Conservation (phyloP, 129 eudicot genomes). For the Centella asiatica region DNA sequence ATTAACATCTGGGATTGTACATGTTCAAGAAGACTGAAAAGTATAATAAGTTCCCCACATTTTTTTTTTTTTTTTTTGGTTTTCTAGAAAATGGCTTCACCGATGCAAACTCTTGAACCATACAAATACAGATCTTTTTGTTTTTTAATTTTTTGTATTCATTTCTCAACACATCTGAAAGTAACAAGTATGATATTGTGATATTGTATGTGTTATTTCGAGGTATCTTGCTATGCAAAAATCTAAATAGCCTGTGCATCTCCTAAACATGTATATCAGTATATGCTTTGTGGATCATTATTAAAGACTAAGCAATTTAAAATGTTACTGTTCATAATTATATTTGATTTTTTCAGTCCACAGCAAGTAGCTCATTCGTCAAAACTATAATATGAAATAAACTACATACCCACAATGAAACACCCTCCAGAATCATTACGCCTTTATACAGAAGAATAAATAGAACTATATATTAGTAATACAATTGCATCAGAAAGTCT, state of each 20-base stretch:
- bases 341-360: too few relatives aligned
- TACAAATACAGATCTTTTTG: not conserved
- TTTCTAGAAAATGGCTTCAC: not conserved
- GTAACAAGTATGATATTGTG: not conserved
- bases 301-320: not conserved
- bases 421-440: not conserved
- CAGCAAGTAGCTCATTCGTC: not conserved
- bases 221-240: not conserved
- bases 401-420: not conserved
- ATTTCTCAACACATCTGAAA: not conserved
- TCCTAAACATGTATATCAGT: not conserved
- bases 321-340: too few relatives aligned
- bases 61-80: too few relatives aligned
- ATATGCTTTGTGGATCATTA: not conserved
- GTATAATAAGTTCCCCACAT: too few relatives aligned
- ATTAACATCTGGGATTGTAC: not conserved
- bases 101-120: not conserved
- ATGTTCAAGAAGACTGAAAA: not conserved
- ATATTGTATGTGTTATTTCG: too few relatives aligned
- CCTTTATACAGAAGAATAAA: too few relatives aligned
- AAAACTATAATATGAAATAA: too few relatives aligned
- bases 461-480: not conserved
- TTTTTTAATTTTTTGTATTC: not conserved
- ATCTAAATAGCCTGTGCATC: not conserved
- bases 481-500: too few relatives aligned